Percentiles rank a stretch among this genome's conserved stretches.
phyloP scores from a whole-genome alignment of 2,329 filamentous ascomycete species.

The Helicocarpus griseus region DNA sequence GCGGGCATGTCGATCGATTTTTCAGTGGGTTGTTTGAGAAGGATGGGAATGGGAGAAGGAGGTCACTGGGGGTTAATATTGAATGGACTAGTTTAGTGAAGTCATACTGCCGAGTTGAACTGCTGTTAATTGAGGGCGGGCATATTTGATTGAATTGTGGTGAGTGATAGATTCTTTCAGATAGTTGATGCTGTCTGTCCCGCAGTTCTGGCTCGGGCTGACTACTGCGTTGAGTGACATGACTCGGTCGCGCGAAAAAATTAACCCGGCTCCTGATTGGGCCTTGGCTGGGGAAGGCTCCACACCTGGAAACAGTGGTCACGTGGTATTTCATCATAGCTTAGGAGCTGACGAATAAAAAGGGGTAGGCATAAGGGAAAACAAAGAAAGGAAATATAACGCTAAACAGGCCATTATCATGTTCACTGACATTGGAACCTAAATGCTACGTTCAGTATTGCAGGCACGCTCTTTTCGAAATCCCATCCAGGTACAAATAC shows the following conservation, averaged over 20 bases:
- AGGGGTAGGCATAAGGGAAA: too few relatives aligned
- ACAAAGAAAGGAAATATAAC: too few relatives aligned
- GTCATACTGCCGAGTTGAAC: too few relatives aligned
- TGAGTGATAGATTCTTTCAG: too few relatives aligned
- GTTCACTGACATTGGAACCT: not conserved
- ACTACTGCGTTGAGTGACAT: too few relatives aligned
- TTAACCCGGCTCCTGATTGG: not conserved
- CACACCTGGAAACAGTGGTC: not conserved
- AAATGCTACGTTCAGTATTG: not conserved
- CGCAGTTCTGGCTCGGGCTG: too few relatives aligned
- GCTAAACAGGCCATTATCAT: too few relatives aligned
- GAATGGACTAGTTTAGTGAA: not conserved
- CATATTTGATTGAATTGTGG: too few relatives aligned
- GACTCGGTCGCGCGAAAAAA: not conserved
- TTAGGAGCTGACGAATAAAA: too few relatives aligned
- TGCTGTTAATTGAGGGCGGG: too few relatives aligned
- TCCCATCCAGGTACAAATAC: not conserved
- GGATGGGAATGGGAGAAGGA: not conserved
- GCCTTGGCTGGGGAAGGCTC: not conserved
- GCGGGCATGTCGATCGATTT: constrained; percentile 23
- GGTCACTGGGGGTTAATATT: too few relatives aligned
- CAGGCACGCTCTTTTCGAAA: not conserved
- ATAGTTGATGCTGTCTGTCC: too few relatives aligned
- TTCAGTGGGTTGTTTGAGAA: not conserved
- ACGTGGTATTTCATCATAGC: not conserved